Evolutionary conservation across 1,284 basidiomycete genomes (phyloP).

Genomic region (Cerioporus squamosus): DNA sequence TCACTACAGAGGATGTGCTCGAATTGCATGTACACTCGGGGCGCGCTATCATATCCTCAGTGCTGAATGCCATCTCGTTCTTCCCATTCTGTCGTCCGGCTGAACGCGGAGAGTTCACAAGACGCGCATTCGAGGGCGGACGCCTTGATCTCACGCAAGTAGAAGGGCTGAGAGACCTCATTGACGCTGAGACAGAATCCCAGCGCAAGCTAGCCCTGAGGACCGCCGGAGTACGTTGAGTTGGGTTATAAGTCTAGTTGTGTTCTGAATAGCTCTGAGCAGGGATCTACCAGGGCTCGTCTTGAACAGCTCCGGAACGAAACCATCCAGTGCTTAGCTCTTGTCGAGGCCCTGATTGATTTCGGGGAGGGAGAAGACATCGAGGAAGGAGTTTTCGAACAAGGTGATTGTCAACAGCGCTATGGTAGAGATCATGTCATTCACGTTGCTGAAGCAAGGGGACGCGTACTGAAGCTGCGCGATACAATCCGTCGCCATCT

Average conservation of each 20-base stretch:
- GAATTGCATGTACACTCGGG: constrained; percentile 92
- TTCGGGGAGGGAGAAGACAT: constrained; percentile 90
- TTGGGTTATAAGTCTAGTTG: not conserved
- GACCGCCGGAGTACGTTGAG: constrained; percentile 59
- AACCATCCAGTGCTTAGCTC: constrained; percentile 74
- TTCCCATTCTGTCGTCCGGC: constrained; percentile 74
- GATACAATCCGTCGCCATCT: constrained; percentile 58
- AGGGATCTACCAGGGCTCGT: constrained; percentile 64
- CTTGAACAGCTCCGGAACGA: constrained; percentile 68
- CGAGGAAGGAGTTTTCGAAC: constrained; percentile 73
- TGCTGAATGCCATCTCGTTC: constrained; percentile 64
- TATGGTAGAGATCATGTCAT: not conserved
- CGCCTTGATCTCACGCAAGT: constrained; percentile 84
- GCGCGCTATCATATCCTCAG: constrained; percentile 72
- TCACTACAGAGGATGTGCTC: constrained; percentile 82
- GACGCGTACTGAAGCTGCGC: constrained; percentile 51
- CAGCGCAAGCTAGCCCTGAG: constrained; percentile 78
- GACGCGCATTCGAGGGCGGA: constrained; percentile 79
- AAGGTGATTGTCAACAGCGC: constrained; percentile 41
- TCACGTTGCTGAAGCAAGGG: constrained; percentile 45
- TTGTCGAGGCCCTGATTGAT: constrained; percentile 88
- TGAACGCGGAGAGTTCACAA: constrained; percentile 86
- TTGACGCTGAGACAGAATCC: constrained; percentile 83
- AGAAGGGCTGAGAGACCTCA: constrained; percentile 83
- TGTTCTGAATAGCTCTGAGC: not conserved